Percentiles rank a stretch among this genome's conserved stretches.
phyloP scores from a whole-genome alignment of 495 filamentous ascomycete genomes.

The Lophiostoma macrostomum region DNA sequence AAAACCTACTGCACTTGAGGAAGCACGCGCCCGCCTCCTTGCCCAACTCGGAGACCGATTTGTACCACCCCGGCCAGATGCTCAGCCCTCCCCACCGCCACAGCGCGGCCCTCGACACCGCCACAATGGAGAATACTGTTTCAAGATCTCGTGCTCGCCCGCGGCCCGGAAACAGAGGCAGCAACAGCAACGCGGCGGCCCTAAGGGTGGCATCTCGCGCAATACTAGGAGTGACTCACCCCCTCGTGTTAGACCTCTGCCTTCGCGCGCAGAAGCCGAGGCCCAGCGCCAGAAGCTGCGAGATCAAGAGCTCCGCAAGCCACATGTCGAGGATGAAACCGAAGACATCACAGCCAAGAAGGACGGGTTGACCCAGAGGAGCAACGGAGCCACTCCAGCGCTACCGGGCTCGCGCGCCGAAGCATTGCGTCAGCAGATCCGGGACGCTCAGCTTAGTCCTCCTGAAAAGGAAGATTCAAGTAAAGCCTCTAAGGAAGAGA shows the following conservation, averaged over 20 bases:
- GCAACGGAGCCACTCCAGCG: no score
- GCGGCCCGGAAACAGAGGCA: not conserved
- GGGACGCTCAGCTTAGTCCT: no score
- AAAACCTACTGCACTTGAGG: constrained; percentile 44
- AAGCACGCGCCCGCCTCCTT: constrained; percentile 59
- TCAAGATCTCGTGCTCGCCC: not conserved
- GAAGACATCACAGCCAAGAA: not conserved
- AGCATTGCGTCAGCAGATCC: no score
- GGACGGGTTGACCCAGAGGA: no score
- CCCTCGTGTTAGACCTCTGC: not conserved
- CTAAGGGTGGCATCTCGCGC: not conserved
- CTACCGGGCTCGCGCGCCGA: no score
- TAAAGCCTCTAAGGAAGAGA: not conserved
- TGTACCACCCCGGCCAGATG: not conserved
- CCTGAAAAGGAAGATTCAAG: not conserved
- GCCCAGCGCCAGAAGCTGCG: constrained; percentile 3
- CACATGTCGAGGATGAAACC: not conserved
- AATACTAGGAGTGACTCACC: not conserved
- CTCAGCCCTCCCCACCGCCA: not conserved
- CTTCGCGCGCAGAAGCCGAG: constrained; percentile 12
- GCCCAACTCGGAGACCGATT: constrained; percentile 42
- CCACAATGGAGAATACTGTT: constrained; percentile 6
- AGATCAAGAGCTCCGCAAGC: not conserved
- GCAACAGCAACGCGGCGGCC: not conserved
- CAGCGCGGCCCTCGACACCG: not conserved